Conservation (phyloP, 208 protist genomes). For the Leishmania aethiopica region DNA sequence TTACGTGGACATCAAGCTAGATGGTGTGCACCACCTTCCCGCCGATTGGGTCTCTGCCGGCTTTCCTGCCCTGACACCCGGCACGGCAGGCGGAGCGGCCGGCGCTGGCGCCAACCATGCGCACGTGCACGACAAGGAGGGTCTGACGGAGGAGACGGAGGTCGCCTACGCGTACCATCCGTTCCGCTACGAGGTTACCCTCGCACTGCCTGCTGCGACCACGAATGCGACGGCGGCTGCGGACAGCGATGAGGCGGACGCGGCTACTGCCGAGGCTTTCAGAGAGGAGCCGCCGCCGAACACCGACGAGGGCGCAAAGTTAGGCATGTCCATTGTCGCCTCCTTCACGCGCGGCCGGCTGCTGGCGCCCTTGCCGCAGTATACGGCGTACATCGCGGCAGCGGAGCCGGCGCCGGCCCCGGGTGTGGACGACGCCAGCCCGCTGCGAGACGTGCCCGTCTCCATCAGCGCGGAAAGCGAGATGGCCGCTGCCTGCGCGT, state of each 20-base stretch:
- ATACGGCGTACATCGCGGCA: conserved; percentile 60
- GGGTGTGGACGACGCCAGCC: conserved; percentile 43
- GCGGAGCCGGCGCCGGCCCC: conserved; percentile 44
- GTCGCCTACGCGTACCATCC: conserved; percentile 52
- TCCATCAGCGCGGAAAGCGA: conserved; percentile 26
- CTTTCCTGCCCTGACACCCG: conserved; percentile 6
- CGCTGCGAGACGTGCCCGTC: conserved; percentile 65
- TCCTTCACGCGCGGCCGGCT: conserved; percentile 64
- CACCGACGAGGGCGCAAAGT: not conserved
- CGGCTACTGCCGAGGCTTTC: not conserved
- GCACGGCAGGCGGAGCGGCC: not conserved
- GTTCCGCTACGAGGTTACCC: conserved; percentile 59
- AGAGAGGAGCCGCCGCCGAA: not conserved
- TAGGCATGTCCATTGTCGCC: not conserved
- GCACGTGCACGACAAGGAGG: conserved; percentile 10
- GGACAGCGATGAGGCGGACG: not conserved
- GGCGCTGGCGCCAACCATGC: not conserved
- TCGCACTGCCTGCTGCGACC: conserved; percentile 8
- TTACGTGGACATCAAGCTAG: conserved; percentile 80
- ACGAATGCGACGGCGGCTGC: not conserved
- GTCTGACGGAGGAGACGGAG: conserved; percentile 11
- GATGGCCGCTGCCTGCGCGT: not conserved
- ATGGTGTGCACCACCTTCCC: conserved; percentile 59
- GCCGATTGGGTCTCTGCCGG: conserved; percentile 57
- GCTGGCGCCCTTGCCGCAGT: conserved; percentile 50